Evolutionary conservation across 345 rosid species (phyloP), one percentile per base, ranked within the genome.

Genomic region (Pseudoturritis turrita): DNA sequence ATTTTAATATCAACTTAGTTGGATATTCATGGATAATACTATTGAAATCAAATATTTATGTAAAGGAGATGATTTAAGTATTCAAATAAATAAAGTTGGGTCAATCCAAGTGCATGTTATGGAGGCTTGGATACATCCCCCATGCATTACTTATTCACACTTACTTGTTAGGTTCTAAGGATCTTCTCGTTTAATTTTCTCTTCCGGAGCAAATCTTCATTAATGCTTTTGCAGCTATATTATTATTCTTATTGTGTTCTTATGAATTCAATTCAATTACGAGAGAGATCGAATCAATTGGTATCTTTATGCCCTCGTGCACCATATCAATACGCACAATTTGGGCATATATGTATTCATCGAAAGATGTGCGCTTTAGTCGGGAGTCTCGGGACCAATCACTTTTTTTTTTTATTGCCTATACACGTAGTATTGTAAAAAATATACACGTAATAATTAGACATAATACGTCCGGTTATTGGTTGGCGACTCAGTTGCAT

Each of bases 91-190:
- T 66, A 12, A 25, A 45, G 18, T 43, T 9, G 53, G 31, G 53
- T 7, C 72, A 28, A 21, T 54, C 33, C 19, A 29, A 68, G 23
- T 43, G 63, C 63, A 55, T 55, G 63, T 68, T 67, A 28, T 43
- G 33, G 45, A 44, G 31, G 31, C 43, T 68, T 55, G 63, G 72
- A 43, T 67, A 40, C 62, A 53, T 67, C 59, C 72, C 59, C 72
- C 51, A 53, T 49, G 3, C 28, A 29, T n/a, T 29, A 52, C 71
- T 44, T 39, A 17, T 50, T 25, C 37, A 52, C 19, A 26, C 39
- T 39, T 52, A 21, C 41, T 28, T 26, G 40, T 36, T 67, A 28
- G 15, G 62, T 68, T 43, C 55, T 43, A 21, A 19, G 54, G 22
- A 54, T 68, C 29, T 19, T 68, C 29, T 68, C 63, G n/a, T 43